Conservation (phyloP, 257 asterid species). For the Leptodermis oblonga region DNA sequence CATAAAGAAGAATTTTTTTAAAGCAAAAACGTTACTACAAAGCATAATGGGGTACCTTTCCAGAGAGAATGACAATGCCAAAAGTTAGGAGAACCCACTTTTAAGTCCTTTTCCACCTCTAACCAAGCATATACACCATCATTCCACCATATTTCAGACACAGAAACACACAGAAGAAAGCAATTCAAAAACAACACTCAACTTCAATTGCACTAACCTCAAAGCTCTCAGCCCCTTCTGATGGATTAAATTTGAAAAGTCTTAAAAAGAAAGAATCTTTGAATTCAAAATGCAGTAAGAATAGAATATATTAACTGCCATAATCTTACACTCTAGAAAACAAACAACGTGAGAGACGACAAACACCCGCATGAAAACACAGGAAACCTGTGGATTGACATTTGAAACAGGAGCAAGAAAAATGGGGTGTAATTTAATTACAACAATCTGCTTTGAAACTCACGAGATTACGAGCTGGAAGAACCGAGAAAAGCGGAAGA, state of each 20-base stretch:
- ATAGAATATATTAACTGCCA: constrained; percentile 8
- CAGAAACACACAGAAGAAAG: constrained; percentile 2
- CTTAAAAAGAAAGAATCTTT: constrained; percentile 19
- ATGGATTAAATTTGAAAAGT: neutral
- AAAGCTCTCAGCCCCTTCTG: neutral
- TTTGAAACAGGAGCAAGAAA: constrained; percentile 41
- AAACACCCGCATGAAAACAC: constrained; percentile 36
- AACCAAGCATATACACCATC: constrained; percentile 21
- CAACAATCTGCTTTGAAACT: constrained; percentile 26
- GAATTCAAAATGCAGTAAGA: constrained; percentile 19
- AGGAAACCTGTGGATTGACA: constrained; percentile 50
- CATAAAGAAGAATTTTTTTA: constrained; percentile 11
- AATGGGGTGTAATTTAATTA: constrained; percentile 16
- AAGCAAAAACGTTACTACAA: constrained; percentile 13
- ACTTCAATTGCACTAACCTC: neutral
- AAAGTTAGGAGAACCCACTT: constrained; percentile 35
- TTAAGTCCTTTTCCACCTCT: constrained; percentile 40
- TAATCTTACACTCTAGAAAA: constrained; percentile 16
- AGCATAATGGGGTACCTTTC: constrained; percentile 35
- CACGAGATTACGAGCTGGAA: constrained; percentile 37
- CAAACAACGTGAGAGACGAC: constrained; percentile 41
- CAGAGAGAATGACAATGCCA: constrained; percentile 20
- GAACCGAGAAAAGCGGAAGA: constrained; percentile 36
- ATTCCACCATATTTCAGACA: constrained; percentile 17
- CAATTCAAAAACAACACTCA: neutral